phyloP scores from a whole-genome alignment of 1,139 yeast species.

The Candida sojae region DNA sequence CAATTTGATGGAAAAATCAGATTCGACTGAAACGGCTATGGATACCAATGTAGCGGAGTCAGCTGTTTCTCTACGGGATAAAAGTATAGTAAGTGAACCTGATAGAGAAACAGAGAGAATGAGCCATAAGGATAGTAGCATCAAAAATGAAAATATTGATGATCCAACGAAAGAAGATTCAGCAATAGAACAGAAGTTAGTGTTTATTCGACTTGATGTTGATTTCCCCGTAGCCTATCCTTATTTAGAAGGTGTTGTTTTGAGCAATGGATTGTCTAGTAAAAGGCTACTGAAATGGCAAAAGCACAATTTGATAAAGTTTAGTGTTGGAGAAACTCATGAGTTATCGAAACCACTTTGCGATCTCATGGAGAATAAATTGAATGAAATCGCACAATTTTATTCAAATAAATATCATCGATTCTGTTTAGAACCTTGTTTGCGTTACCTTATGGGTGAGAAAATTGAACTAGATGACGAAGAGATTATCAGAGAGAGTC shows the following conservation, averaged over 20 bases:
- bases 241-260: conserved; percentile 46
- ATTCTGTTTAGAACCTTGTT: conserved; percentile 79
- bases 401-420: conserved; percentile 56
- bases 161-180: conserved; percentile 13
- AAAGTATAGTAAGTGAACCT: conserved; percentile 10
- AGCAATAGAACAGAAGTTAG: conserved; percentile 49
- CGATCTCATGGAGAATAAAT: conserved; percentile 48
- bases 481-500: conserved; percentile 23
- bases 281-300: conserved; percentile 24
- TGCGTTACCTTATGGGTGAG: conserved; percentile 82
- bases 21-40: background rate
- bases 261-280: conserved; percentile 14
- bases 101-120: conserved; percentile 5
- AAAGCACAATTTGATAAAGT: conserved; percentile 34
- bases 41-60: conserved; percentile 4
- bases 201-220: conserved; percentile 70
- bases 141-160: conserved; percentile 2
- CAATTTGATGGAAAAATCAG: background rate
- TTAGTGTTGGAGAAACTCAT: conserved; percentile 76
- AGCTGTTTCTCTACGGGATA: conserved; percentile 9
- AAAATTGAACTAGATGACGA: conserved; percentile 52
- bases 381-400: conserved; percentile 58
- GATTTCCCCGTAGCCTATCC: conserved; percentile 78
- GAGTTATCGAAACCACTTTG: conserved; percentile 54
- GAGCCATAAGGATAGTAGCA: conserved; percentile 8